Percentiles rank a stretch among this genome's conserved stretches.
Conservation (phyloP, 106 monocot genomes). For the Dioscorea zingiberensis region DNA sequence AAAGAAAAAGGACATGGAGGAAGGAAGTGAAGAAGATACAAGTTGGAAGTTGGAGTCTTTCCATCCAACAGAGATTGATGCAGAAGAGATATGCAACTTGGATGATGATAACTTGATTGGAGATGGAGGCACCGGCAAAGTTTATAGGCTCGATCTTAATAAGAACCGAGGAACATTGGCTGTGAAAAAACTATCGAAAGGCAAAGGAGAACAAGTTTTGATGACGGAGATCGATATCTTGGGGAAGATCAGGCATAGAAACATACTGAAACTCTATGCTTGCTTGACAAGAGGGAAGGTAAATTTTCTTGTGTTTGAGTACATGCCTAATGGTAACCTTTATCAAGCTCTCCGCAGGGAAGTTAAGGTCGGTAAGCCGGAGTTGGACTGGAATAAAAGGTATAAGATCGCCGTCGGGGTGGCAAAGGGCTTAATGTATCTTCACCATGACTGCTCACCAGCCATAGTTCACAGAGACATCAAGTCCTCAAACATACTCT, state of each 20-base stretch:
- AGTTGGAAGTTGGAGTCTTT: conserved; percentile 64
- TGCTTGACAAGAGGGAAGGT: conserved; percentile 37
- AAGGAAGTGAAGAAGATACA: conserved; percentile 8
- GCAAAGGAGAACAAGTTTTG: conserved; percentile 25
- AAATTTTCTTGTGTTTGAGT: conserved; percentile 66
- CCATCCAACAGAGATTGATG: conserved; percentile 48
- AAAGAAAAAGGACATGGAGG: conserved; percentile 22
- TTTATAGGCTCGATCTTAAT: conserved; percentile 46
- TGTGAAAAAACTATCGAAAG: conserved; percentile 64
- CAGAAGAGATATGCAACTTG: conserved; percentile 46
- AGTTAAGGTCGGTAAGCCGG: conserved; percentile 18
- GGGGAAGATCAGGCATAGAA: conserved; percentile 63
- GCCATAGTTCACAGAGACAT: conserved; percentile 80
- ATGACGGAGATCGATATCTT: conserved; percentile 59
- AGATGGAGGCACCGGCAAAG: conserved; percentile 58
- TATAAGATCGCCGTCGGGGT: conserved; percentile 72
- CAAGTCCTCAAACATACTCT: conserved; percentile 70
- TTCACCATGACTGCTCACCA: conserved; percentile 79
- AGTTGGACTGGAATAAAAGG: conserved; percentile 61
- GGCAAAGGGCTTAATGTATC: conserved; percentile 80
- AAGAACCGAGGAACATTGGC: conserved; percentile 50
- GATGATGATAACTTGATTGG: conserved; percentile 68
- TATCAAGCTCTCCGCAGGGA: conserved; percentile 47
- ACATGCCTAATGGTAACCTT: conserved; percentile 72
- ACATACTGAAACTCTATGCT: conserved; percentile 75